A percentile compares a stretch with the other conserved stretches of the same genome.
Conservation (phyloP, 257 asterid species). For the Osmanthus fragrans region DNA sequence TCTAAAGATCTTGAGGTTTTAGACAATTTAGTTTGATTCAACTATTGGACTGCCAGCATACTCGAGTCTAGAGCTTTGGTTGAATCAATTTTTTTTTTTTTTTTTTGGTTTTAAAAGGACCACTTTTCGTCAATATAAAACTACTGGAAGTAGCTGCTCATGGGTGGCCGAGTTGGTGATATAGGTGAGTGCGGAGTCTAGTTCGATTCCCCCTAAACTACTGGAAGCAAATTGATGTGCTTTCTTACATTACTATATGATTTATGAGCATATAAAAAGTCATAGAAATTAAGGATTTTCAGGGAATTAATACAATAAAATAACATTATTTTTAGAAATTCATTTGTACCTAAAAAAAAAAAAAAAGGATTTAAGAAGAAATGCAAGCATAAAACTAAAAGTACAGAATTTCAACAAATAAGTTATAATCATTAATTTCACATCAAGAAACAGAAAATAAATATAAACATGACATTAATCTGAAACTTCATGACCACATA, state of each 20-base stretch:
- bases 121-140: neutral
- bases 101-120: neutral
- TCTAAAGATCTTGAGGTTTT: too few relatives aligned
- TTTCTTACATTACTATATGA: neutral
- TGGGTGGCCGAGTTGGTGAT: too few relatives aligned
- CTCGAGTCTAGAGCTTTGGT: neutral
- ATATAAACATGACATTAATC: neutral
- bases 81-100: neutral
- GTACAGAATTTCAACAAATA: neutral
- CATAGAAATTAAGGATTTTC: too few relatives aligned
- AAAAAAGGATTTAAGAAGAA: neutral
- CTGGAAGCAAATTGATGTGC: neutral
- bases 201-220: too few relatives aligned
- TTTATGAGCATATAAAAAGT: neutral
- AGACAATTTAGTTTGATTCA: too few relatives aligned
- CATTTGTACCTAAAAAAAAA: too few relatives aligned
- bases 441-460: neutral
- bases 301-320: too few relatives aligned
- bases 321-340: too few relatives aligned
- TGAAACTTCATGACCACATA: neutral
- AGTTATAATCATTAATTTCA: neutral
- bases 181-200: too few relatives aligned
- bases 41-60: too few relatives aligned
- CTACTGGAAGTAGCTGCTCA: neutral
- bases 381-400: neutral